These are phyloP conservation scores for Nicotiana tabacum DNA, from an alignment of 257 asterid genomes.

Conservation along the genomic window DNA sequence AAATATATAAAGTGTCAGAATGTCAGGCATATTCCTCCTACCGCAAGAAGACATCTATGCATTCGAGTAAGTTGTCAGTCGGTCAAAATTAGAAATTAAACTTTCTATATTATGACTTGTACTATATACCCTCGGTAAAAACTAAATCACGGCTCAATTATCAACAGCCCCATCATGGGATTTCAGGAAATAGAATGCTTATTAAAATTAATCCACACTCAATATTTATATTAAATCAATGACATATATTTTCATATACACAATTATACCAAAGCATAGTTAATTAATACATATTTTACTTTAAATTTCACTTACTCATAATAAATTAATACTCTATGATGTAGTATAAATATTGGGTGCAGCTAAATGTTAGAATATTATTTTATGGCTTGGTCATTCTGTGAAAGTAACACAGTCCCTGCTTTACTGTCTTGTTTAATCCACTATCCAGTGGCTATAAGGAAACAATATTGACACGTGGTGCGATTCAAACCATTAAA, in stretches of 20 bases:
- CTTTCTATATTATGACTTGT: not conserved
- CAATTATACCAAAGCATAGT: too few relatives aligned
- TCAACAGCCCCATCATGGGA: not conserved
- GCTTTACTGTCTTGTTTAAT: not conserved
- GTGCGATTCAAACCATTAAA: too few relatives aligned
- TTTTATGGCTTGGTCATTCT: not conserved
- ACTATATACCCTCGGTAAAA: not conserved
- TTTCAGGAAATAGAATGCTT: not conserved
- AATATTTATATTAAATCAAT: too few relatives aligned
- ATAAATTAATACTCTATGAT: too few relatives aligned
- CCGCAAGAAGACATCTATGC: not conserved
- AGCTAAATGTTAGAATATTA: not conserved
- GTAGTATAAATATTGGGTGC: too few relatives aligned
- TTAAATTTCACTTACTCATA: too few relatives aligned
- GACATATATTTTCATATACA: too few relatives aligned
- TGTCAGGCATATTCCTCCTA: conserved; percentile 16
- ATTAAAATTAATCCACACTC: not conserved
- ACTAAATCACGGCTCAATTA: not conserved
- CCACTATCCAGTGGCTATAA: not conserved
- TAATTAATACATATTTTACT: too few relatives aligned
- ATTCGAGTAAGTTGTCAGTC: not conserved
- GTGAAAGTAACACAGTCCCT: not conserved
- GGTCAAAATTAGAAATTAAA: not conserved
- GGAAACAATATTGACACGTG: not conserved
- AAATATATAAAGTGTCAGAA: conserved; percentile 1